Evolutionary conservation across 1,139 yeast species (phyloP), one percentile per base, ranked within the genome.

Genomic region (Geotrichum carabidarum): DNA sequence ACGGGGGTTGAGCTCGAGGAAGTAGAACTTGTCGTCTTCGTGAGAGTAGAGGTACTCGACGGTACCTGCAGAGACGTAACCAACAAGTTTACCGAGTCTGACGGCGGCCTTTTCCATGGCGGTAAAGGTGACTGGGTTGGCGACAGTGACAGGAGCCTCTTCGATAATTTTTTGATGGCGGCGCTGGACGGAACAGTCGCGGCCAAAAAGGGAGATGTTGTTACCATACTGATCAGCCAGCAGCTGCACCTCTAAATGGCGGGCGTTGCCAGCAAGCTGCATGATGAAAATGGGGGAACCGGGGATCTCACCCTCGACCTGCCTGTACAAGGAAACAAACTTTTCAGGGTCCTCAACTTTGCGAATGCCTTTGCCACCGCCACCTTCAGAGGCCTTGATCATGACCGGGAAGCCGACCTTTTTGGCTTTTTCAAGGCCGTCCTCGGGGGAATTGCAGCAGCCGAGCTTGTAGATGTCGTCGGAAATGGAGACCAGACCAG

Each of bases 311-410:
- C 86, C 88, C 48, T 93, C 87, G 47, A 96, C 97, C 74, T 90
- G 97, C 62, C 83, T 80, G 70, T 88, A 90, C 62, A 86, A 74
- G 38, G 85, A 64, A 42, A 77, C 65, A 62, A 90, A 90, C 64
- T 86, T 84, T 59, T 81, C 82, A 71, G 84, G 95, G 58, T 77
- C 70, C 54, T 86, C 95, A 61, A 87, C 96, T 72, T 89, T 88
- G 78, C 97, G 84, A 69, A 90, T 90, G 79, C 97, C 97, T 75
- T 90, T 90, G 79, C 97, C 97, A 77, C 97, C 97, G 74, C 97
- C 97, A 78, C 97, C 97, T 83, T 90, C 97, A 58, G 96, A 88
- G 44, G 97, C 97, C 72, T 90, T 90, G 65, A 90, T 82, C 97
- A 90, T 90, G 52, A 90, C 94, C 43, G 97, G 97, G 77, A 90